Percentiles rank a stretch among this genome's conserved stretches.
Evolutionary conservation across 1,284 basidiomycete species (phyloP).

Genomic region (Sanguinoderma infundibulare): DNA sequence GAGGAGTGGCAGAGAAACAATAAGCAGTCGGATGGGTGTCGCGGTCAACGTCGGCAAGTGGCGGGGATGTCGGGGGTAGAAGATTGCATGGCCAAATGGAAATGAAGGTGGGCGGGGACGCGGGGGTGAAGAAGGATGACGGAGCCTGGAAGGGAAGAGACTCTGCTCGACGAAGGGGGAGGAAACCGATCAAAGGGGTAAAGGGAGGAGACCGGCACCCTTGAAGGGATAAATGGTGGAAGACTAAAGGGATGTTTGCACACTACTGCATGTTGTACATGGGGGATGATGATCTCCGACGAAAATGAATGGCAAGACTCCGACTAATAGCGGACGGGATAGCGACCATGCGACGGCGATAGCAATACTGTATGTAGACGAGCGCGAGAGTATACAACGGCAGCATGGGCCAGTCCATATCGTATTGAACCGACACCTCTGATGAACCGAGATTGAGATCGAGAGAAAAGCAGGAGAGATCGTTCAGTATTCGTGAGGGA

Average conservation of each 20-base stretch:
- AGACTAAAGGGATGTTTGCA: constrained; percentile 26
- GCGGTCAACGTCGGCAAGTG: constrained; percentile 24
- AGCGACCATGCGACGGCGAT: constrained; percentile 34
- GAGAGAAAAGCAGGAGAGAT: constrained; percentile 19
- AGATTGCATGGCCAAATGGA: neutral
- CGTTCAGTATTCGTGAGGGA: constrained; percentile 47
- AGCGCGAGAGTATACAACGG: constrained; percentile 35
- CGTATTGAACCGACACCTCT: constrained; percentile 28
- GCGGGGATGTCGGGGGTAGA: constrained; percentile 1
- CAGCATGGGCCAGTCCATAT: constrained; percentile 34
- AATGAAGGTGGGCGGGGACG: neutral
- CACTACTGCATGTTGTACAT: constrained; percentile 40
- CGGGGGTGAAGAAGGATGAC: neutral
- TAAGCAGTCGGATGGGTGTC: constrained; percentile 22
- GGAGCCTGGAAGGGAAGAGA: constrained; percentile 11
- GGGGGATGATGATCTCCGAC: constrained; percentile 30
- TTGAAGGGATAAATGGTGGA: constrained; percentile 24
- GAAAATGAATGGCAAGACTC: constrained; percentile 25
- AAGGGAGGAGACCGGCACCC: constrained; percentile 17
- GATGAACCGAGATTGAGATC: constrained; percentile 18
- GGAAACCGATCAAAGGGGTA: constrained; percentile 1
- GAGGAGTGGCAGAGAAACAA: constrained; percentile 2
- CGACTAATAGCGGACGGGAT: constrained; percentile 30
- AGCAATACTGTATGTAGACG: constrained; percentile 36
- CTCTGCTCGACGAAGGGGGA: constrained; percentile 7